Conservation (phyloP, 306 rosid genomes). For the Castanopsis chinensis region DNA sequence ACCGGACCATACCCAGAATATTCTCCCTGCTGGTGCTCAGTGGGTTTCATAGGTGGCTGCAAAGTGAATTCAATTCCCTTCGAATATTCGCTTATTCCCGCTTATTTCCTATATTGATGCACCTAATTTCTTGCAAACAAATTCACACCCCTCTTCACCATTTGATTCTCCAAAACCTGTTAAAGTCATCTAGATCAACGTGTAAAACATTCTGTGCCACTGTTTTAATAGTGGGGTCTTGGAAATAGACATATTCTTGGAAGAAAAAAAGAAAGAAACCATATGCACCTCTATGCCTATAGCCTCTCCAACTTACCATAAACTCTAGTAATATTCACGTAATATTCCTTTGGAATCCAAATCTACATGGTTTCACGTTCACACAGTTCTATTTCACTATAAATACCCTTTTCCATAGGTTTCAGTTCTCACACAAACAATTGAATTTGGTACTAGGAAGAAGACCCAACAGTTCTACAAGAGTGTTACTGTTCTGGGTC, state of each 20-base stretch:
- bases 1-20: slow-evolving; percentile 40
- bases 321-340: slow-evolving; percentile 1
- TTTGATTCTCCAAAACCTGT: background rate
- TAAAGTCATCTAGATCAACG: slow-evolving; percentile 26
- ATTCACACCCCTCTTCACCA: background rate
- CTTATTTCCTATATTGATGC: background rate
- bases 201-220: background rate
- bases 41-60: slow-evolving; percentile 17
- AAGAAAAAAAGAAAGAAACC: background rate
- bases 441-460: background rate
- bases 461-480: background rate
- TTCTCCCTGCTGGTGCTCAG: background rate
- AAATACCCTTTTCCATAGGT: slow-evolving; percentile 23
- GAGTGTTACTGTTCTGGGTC: background rate
- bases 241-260: background rate
- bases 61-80: slow-evolving; percentile 21
- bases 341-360: slow-evolving; percentile 52
- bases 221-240: background rate
- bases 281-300: background rate
- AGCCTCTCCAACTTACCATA: background rate
- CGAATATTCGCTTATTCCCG: slow-evolving; percentile 61
- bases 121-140: background rate
- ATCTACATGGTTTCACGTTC: background rate
- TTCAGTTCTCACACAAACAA: slow-evolving; percentile 19
- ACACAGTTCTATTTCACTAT: slow-evolving; percentile 23